phyloP scores from a whole-genome alignment of 2,329 filamentous ascomycete species.

The Madurella fahalii region DNA sequence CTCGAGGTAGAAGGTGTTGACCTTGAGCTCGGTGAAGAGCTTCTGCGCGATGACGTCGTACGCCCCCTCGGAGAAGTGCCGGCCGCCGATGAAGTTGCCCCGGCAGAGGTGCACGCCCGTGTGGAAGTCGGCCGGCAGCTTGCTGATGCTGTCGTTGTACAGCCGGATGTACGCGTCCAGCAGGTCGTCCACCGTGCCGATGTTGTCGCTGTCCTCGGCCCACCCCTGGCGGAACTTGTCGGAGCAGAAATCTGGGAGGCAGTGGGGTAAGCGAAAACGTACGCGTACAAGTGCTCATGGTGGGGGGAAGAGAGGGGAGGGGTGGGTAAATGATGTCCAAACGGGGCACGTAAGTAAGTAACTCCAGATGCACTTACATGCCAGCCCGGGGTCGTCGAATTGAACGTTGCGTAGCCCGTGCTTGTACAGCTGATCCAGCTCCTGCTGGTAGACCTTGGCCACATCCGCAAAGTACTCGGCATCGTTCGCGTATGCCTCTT shows the following conservation, averaged over 20 bases:
- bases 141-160: slow-evolving; percentile 67
- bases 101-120: slow-evolving; percentile 73
- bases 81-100: slow-evolving; percentile 62
- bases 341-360: no score
- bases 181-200: slow-evolving; percentile 63
- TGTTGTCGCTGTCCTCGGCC: slow-evolving; percentile 63
- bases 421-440: slow-evolving; percentile 57
- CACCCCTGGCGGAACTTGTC: slow-evolving; percentile 67
- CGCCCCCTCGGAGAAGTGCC: slow-evolving; percentile 62
- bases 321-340: no score
- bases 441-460: slow-evolving; percentile 61
- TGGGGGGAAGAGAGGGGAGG: no score
- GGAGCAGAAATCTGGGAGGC: slow-evolving; percentile 62
- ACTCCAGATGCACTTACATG: slow-evolving; percentile 54
- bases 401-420: slow-evolving; percentile 63
- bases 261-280: slow-evolving; percentile 6
- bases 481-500: slow-evolving; percentile 52
- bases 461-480: slow-evolving; percentile 63
- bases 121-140: slow-evolving; percentile 65
- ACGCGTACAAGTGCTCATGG: no score
- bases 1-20: slow-evolving; percentile 66
- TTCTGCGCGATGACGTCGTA: slow-evolving; percentile 65
- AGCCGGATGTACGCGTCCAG: slow-evolving; percentile 72
- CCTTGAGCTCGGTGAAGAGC: slow-evolving; percentile 59
- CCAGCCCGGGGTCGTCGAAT: slow-evolving; percentile 63